Base-by-base conservation (phyloP, 176 grass and related monocot genomes). In the Chrysopogon serrulatus region DNA sequence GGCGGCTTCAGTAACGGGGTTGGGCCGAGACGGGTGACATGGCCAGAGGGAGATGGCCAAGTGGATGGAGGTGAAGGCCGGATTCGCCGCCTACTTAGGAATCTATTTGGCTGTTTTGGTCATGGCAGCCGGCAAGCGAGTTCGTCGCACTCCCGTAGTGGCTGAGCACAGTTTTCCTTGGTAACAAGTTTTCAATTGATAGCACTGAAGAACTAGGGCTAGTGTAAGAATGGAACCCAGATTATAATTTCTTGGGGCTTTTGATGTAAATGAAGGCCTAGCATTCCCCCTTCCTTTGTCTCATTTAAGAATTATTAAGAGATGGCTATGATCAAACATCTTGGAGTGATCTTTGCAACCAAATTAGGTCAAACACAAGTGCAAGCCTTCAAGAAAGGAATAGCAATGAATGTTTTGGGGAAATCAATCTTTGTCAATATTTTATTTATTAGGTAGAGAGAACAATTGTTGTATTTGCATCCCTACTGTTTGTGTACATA, bases 1-100 rank as follows among this genome's bases (percentile, higher is more conserved):
- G 92, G 92, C 31, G 92, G 89, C 41, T 91, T 94, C 77, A 91
- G 84, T 34, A 89, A 83, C 35, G 84, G 86, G 1, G 84, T 88
- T 39, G 89, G 83, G 4, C 92, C 89, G 0, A 91, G 92, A 74
- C 79, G 92, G 80, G 81, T 94, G 23, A 87, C 86, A 57, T 87
- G 92, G 92, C 80, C 87, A 6, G 81, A 86, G 24, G 82, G 80
- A 59, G 72, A 77, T 5, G 82, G 84, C 7, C 71, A 60, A 10
- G 82, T 80, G 61, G 85, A 77, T 5, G 77, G 85, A 10, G 64
- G 92, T 0, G 81, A 90, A 79, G 74, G 87, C 57, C 83, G 84
- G 74, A 89, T 94, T 76, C 86, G 87, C 44, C 73, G 86, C 41
- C 41, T 87, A 53, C 68, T 94, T 65, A 91, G 92, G 33, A 89